Evolutionary conservation across 2,329 filamentous ascomycete species (phyloP), one percentile per base, ranked within the genome.

Genomic region (Dichotomopilus funicola): DNA sequence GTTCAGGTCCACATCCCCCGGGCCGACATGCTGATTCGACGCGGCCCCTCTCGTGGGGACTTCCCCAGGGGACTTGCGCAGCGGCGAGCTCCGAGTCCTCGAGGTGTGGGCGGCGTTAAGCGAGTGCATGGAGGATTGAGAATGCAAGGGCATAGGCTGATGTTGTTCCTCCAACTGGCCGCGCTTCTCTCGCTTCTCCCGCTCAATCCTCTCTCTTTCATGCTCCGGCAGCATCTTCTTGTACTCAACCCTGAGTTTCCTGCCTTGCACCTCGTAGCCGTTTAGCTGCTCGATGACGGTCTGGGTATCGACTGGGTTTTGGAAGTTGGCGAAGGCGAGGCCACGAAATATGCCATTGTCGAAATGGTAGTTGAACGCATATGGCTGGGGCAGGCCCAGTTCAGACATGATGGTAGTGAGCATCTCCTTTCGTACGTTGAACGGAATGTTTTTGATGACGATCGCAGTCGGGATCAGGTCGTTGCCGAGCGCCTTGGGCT

Each of bases 321-420:
- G 95, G 71, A 97, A 99, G 73, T 99, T 99, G 68, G 94, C 94
- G 75, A 99, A 99, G 2, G 94, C 94, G 51, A 99, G 78, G 6
- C 94, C 94, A 56, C 94, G 81, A 76, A 99, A 99, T 34, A 99
- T 91, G 34, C 94, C 94, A 66, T 95, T 95, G 70, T 99, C 94
- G 68, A 99, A 99, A 72, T 99, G 94, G 68, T 99, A 97, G 77
- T 99, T 99, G 79, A 99, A 99, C 10, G 94, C 94, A 68, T 99
- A 99, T 0, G 94, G 94, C 63, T 97, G 83, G 1, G 94, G 94
- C 41, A 99, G 81, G 63, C 90, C 88, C 80, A 97, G 83, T 19
- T 96, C 89, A 7, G 91, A 89, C 94, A 99, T 99, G 63, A 96
- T 80, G 60, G 86, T 84, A 37, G 95, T 89, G 41, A 99, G 79